A percentile compares a stretch with the other conserved stretches of the same genome.
phyloP scores from a whole-genome alignment of 495 filamentous ascomycete genomes.

The Daldinia childiae region DNA sequence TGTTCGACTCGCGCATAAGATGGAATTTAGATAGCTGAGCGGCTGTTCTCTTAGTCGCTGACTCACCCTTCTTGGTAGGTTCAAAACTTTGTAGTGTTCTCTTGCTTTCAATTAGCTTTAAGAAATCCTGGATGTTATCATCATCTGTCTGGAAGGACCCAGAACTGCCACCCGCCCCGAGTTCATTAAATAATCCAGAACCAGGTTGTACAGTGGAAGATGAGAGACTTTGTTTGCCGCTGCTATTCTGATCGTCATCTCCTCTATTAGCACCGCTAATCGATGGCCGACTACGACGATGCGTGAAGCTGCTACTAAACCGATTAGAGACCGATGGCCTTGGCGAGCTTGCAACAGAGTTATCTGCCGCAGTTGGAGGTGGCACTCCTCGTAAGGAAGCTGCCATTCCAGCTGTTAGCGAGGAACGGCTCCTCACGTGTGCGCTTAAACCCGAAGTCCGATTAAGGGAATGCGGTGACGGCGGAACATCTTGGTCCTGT shows the following conservation, averaged over 20 bases:
- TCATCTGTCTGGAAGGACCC: conserved; percentile 86
- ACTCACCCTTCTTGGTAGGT: conserved; percentile 64
- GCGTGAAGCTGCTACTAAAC: conserved; percentile 72
- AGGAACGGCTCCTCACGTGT: conserved; percentile 74
- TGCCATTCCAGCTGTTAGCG: conserved; percentile 71
- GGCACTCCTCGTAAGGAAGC: conserved; percentile 66
- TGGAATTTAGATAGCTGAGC: conserved; percentile 81
- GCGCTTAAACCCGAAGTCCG: conserved; percentile 62
- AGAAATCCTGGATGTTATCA: conserved; percentile 90
- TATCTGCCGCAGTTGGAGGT: conserved; percentile 64
- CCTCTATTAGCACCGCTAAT: conserved; percentile 74
- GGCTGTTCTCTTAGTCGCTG: conserved; percentile 68
- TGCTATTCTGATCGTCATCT: conserved; percentile 87
- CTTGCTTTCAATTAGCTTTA: conserved; percentile 83
- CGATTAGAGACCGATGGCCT: conserved; percentile 82
- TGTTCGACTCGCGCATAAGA: conserved; percentile 85
- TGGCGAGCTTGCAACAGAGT: conserved; percentile 71
- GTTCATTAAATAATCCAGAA: conserved; percentile 81
- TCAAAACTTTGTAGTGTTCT: conserved; percentile 81
- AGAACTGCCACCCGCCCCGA: conserved; percentile 73
- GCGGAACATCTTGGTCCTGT: conserved; percentile 52
- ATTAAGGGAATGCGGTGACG: conserved; percentile 69
- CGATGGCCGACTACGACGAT: conserved; percentile 79
- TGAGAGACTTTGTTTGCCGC: conserved; percentile 83
- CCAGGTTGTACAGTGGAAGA: conserved; percentile 87